phyloP scores from a whole-genome alignment of 192 early-diverging fungal species.

The Rhizoclosmatium globosum region DNA sequence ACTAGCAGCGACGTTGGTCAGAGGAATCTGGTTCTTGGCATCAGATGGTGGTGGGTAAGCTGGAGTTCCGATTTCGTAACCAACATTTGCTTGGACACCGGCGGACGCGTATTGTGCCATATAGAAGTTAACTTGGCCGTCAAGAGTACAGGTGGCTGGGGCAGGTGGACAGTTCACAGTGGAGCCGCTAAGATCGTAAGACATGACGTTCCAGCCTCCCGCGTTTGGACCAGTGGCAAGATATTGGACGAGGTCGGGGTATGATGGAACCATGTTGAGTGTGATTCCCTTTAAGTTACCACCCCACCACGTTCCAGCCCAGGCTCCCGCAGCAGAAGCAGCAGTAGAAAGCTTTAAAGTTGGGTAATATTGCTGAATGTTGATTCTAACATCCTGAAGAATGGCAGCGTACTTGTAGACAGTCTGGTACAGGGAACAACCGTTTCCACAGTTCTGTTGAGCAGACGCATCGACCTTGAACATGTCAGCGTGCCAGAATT shows the following conservation, averaged over 20 bases:
- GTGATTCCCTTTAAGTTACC: conserved; percentile 23
- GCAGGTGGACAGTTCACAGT: conserved; percentile 25
- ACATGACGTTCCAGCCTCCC: conserved; percentile 31
- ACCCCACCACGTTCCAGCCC: conserved; percentile 32
- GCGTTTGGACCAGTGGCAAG: conserved; percentile 24
- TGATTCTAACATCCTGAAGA: conserved; percentile 71
- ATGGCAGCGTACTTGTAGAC: conserved; percentile 55
- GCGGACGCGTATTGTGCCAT: conserved; percentile 13
- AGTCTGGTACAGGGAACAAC: conserved; percentile 22
- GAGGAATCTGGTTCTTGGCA: background rate
- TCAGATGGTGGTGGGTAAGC: conserved; percentile 14
- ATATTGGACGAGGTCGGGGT: conserved; percentile 13
- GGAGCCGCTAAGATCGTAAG: conserved; percentile 26
- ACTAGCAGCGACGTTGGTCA: conserved; percentile 6
- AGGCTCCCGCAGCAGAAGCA: conserved; percentile 29
- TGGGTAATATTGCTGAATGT: conserved; percentile 63
- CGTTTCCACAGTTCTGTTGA: conserved; percentile 19
- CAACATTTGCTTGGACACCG: conserved; percentile 20
- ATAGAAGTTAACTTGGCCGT: conserved; percentile 31
- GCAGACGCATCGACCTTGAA: conserved; percentile 23
- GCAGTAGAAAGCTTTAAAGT: conserved; percentile 23
- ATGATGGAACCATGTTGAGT: conserved; percentile 23
- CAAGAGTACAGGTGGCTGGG: conserved; percentile 2
- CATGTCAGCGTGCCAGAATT: conserved; percentile 34
- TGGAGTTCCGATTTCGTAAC: conserved; percentile 33